Conservation (phyloP, 805 yeast genomes). For the Barnettozyma populi region DNA sequence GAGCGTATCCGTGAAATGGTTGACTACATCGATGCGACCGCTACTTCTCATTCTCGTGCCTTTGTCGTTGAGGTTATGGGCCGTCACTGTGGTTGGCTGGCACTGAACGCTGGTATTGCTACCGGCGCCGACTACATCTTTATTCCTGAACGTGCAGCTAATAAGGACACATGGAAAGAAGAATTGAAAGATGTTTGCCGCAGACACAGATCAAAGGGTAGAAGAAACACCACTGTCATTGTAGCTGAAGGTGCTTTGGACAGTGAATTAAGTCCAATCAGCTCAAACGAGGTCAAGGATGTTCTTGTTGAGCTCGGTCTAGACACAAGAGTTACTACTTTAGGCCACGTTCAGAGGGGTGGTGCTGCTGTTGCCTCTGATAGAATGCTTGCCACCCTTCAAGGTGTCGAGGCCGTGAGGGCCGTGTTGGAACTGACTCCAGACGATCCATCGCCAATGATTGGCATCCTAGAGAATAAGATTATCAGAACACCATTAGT, state of each 20-base stretch:
- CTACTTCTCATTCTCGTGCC: slow-evolving; percentile 94
- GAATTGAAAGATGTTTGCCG: slow-evolving; percentile 70
- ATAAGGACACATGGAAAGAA: slow-evolving; percentile 67
- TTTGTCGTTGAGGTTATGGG: slow-evolving; percentile 99
- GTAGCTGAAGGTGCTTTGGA: slow-evolving; percentile 98
- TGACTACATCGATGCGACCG: slow-evolving; percentile 96
- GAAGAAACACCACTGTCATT: slow-evolving; percentile 91
- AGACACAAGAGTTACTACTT: slow-evolving; percentile 90
- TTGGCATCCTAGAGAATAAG: slow-evolving; percentile 83
- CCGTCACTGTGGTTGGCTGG: slow-evolving; percentile 98
- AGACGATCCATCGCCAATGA: slow-evolving; percentile 89
- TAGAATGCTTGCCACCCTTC: slow-evolving; percentile 85
- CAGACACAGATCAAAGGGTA: slow-evolving; percentile 81
- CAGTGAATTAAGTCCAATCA: slow-evolving; percentile 70
- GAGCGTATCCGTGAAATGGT: slow-evolving; percentile 91
- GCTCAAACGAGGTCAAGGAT: slow-evolving; percentile 74
- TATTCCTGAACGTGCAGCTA: slow-evolving; percentile 91
- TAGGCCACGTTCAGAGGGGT: slow-evolving; percentile 98
- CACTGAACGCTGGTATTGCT: slow-evolving; percentile 94
- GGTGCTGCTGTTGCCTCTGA: slow-evolving; percentile 97
- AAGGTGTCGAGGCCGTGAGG: slow-evolving; percentile 95
- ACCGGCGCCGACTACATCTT: slow-evolving; percentile 93
- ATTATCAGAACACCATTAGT: slow-evolving; percentile 79
- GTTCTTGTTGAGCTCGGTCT: slow-evolving; percentile 80
- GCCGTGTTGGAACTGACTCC: slow-evolving; percentile 89